Conservation (phyloP, 805 yeast species). For the Yarrowia divulgata region DNA sequence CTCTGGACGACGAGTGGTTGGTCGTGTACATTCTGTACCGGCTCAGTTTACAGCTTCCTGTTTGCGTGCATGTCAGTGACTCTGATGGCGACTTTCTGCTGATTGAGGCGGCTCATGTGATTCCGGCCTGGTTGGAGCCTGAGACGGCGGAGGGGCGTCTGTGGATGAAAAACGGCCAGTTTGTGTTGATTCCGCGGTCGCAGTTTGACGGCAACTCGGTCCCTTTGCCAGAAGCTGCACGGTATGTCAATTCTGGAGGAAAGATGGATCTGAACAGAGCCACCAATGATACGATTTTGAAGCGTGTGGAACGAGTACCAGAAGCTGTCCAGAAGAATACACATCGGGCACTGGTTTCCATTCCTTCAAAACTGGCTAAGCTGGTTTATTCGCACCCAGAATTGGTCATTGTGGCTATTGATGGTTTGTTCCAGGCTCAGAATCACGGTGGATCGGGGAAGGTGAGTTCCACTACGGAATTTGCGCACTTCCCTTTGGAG, state of each 20-base stretch:
- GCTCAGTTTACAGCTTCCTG: conserved; percentile 41
- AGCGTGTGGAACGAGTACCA: conserved; percentile 14
- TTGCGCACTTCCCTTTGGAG: conserved; percentile 2
- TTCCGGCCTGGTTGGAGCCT: conserved; percentile 60
- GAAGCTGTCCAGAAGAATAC: neutral
- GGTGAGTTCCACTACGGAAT: too few species aligned
- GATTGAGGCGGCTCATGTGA: conserved; percentile 56
- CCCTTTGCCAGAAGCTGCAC: neutral
- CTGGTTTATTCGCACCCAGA: conserved; percentile 25
- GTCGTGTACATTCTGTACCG: conserved; percentile 46
- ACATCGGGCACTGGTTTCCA: conserved; percentile 10
- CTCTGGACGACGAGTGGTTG: conserved; percentile 50
- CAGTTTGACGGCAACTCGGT: conserved; percentile 25
- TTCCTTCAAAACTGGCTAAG: conserved; percentile 9
- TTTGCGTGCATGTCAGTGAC: conserved; percentile 51
- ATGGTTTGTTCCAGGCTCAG: conserved; percentile 18
- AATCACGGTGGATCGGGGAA: conserved; percentile 11
- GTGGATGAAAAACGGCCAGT: conserved; percentile 54
- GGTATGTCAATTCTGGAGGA: neutral
- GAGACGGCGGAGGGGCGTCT: conserved; percentile 58
- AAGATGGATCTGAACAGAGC: conserved; percentile 1
- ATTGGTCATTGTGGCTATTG: conserved; percentile 12
- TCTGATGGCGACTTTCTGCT: conserved; percentile 65
- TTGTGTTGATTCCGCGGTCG: conserved; percentile 53
- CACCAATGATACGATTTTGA: conserved; percentile 21